These are phyloP conservation scores for Mycena vulgaris DNA, from an alignment of 768 basidiomycete genomes.

Conservation along the genomic window DNA sequence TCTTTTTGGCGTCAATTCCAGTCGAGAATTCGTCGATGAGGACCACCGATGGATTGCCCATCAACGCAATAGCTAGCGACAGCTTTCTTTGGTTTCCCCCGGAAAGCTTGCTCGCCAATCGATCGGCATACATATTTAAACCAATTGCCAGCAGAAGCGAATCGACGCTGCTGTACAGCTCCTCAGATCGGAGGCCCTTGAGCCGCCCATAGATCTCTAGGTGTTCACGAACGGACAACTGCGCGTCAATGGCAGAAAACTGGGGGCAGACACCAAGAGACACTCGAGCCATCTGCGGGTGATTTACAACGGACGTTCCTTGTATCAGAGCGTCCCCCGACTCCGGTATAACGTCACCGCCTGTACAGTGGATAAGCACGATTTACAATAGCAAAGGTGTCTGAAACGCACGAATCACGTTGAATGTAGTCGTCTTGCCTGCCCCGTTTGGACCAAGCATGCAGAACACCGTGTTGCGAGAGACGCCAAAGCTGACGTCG, in stretches of 20 bases:
- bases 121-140: slow-evolving; percentile 73
- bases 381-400: not conserved
- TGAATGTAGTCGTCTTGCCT: slow-evolving; percentile 88
- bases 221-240: slow-evolving; percentile 85
- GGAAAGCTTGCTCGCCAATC: slow-evolving; percentile 81
- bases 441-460: slow-evolving; percentile 88
- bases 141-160: slow-evolving; percentile 72
- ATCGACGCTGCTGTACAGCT: slow-evolving; percentile 69
- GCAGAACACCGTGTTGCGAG: slow-evolving; percentile 75
- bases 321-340: slow-evolving; percentile 79
- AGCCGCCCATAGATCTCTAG: slow-evolving; percentile 79
- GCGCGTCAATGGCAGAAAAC: slow-evolving; percentile 86
- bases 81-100: slow-evolving; percentile 88
- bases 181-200: slow-evolving; percentile 72
- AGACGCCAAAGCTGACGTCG: slow-evolving; percentile 79
- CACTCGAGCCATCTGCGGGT: slow-evolving; percentile 75
- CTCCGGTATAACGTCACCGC: slow-evolving; percentile 79
- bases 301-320: slow-evolving; percentile 74
- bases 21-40: slow-evolving; percentile 90
- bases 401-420: slow-evolving; percentile 76
- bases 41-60: slow-evolving; percentile 83
- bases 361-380: slow-evolving; percentile 49
- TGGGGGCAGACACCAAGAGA: slow-evolving; percentile 88
- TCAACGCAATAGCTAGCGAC: slow-evolving; percentile 82
- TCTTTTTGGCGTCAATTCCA: slow-evolving; percentile 87